Percentiles rank a stretch among this genome's conserved stretches.
These are phyloP conservation scores for Solanum arcanum DNA, from an alignment of 257 asterid species.

Conservation along the genomic window DNA sequence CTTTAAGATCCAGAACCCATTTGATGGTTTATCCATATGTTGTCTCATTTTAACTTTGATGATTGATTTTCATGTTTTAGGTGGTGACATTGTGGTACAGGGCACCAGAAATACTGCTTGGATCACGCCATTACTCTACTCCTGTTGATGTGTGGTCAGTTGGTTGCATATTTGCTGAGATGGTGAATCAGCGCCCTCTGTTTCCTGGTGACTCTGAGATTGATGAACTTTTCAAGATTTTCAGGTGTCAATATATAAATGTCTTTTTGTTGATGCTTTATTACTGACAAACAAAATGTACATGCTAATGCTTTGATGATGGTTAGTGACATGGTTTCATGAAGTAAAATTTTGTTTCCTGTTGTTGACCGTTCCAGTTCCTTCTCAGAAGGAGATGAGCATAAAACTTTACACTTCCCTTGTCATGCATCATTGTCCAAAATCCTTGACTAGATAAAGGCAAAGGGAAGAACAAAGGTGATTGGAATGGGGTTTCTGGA, in stretches of 20 bases:
- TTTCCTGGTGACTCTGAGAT: conserved; percentile 98
- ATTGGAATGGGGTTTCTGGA: neutral
- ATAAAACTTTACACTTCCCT: neutral
- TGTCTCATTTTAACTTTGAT: neutral
- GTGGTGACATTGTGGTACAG: conserved; percentile 98
- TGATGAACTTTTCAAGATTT: conserved; percentile 79
- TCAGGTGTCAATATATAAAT: conserved; percentile 44
- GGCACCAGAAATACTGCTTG: conserved; percentile 97
- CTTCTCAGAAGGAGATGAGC: neutral
- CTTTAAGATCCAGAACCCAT: neutral
- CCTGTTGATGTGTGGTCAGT: conserved; percentile 98
- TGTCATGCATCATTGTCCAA: neutral
- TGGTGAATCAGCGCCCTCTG: conserved; percentile 70
- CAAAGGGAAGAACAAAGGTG: neutral
- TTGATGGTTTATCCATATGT: neutral
- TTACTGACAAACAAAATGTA: neutral
- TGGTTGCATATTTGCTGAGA: conserved; percentile 98
- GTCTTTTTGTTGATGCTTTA: neutral
- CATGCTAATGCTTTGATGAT: neutral
- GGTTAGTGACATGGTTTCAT: neutral
- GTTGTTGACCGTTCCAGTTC: neutral
- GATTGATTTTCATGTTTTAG: conserved; percentile 21
- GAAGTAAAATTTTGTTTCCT: neutral
- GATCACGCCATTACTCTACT: conserved; percentile 89
- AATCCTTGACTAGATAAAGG: neutral